Evolutionary conservation across 441 rosid genomes (phyloP).

Genomic region (Metrosideros polymorpha): DNA sequence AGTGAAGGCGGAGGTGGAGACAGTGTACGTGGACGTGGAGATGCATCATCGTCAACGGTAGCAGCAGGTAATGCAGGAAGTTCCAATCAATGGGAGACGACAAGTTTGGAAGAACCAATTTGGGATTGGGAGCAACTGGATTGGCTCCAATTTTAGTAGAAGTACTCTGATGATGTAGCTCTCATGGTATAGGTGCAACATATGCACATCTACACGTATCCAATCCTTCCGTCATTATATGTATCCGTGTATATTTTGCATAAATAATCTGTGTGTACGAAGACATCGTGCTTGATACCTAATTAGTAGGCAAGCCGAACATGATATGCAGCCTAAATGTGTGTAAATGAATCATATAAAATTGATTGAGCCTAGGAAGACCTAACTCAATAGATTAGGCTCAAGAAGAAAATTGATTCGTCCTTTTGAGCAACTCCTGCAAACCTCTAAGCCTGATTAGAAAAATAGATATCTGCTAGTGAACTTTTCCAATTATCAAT

Average conservation of each 20-base stretch:
- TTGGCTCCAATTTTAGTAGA: not conserved
- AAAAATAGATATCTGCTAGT: accelerated
- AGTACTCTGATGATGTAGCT: not conserved
- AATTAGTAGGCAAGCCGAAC: not conserved
- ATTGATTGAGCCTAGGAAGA: not conserved
- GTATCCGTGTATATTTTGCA: not conserved
- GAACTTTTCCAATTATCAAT: not conserved
- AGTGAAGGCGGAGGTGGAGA: not conserved
- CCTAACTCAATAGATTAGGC: not conserved
- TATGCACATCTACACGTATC: not conserved
- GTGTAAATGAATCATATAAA: not conserved
- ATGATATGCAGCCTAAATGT: not conserved
- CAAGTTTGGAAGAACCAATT: not conserved
- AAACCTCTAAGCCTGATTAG: not conserved
- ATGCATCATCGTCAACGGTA: not conserved
- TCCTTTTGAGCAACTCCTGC: not conserved
- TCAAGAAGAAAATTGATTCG: not conserved
- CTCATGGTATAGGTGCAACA: not conserved
- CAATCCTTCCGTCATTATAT: not conserved
- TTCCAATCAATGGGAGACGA: not conserved
- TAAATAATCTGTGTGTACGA: not conserved
- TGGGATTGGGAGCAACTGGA: not conserved
- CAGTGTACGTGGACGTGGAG: not conserved
- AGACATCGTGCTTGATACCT: not conserved
- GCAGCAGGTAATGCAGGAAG: not conserved